Conservation (phyloP, 257 asterid genomes). For the Petrea volubilis region DNA sequence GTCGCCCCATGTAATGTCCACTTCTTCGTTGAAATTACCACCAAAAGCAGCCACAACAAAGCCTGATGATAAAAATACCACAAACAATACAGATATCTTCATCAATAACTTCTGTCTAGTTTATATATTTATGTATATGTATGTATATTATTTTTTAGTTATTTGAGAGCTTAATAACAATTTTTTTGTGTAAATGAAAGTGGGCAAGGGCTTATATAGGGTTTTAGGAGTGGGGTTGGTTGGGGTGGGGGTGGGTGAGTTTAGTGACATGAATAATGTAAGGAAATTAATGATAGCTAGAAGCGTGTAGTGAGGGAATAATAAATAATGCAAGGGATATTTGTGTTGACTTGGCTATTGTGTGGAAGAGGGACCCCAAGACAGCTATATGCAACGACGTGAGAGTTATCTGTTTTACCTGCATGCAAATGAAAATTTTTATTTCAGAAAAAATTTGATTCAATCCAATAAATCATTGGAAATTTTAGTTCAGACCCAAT, state of each 20-base stretch:
- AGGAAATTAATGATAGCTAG: not conserved
- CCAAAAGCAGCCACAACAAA: conserved; percentile 20
- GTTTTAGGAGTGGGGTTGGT: not conserved
- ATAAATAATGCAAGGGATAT: too few relatives aligned
- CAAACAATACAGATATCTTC: conserved; percentile 15
- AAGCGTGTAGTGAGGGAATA: not conserved
- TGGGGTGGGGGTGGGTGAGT: not conserved
- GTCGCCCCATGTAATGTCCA: conserved; percentile 50
- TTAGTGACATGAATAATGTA: not conserved
- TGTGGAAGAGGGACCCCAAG: conserved; percentile 18
- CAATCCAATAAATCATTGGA: too few relatives aligned
- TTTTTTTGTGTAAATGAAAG: conserved; percentile 24
- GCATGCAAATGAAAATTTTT: conserved; percentile 19
- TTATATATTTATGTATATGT: not conserved
- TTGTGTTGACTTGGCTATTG: too few relatives aligned
- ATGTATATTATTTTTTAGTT: not conserved
- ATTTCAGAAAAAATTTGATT: too few relatives aligned
- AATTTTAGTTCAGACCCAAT: too few relatives aligned
- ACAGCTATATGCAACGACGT: conserved; percentile 43
- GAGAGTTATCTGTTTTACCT: conserved; percentile 19
- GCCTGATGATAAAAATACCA: conserved; percentile 20
- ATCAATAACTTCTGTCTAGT: conserved; percentile 10
- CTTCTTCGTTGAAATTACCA: conserved; percentile 36
- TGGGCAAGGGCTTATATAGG: conserved; percentile 34
- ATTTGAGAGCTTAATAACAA: not conserved